Evolutionary conservation across 768 basidiomycete species (phyloP).

Genomic region (Mycena albidolilacea): DNA sequence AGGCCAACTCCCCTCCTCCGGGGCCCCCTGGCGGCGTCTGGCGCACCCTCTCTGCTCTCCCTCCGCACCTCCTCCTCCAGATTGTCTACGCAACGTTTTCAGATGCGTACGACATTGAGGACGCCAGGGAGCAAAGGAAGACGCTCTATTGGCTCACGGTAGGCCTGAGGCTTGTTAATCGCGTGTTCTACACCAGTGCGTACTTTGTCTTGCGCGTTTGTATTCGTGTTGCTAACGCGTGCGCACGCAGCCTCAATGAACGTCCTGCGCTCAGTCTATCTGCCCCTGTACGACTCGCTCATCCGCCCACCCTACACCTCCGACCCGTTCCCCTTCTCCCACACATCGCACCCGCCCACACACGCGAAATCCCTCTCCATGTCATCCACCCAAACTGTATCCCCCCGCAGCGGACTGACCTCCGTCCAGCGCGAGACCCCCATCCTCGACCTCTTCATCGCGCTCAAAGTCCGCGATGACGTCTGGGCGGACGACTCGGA

Average conservation of each 20-base stretch:
- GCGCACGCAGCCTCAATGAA: conserved; percentile 78
- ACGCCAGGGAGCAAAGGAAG: conserved; percentile 71
- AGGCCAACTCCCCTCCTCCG: conserved; percentile 3
- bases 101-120: conserved; percentile 52
- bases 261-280: conserved; percentile 81
- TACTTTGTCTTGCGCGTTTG: background rate
- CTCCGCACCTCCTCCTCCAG: conserved; percentile 78
- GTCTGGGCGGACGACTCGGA: conserved; percentile 80
- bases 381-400: background rate
- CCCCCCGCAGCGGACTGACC: conserved; percentile 42
- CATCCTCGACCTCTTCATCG: conserved; percentile 84
- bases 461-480: conserved; percentile 85
- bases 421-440: conserved; percentile 79
- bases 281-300: conserved; percentile 76
- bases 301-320: conserved; percentile 80
- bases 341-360: background rate
- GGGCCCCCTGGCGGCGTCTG: conserved; percentile 19
- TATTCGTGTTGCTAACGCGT: background rate
- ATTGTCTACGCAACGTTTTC: conserved; percentile 80
- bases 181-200: conserved; percentile 76
- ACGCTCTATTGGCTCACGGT: conserved; percentile 80
- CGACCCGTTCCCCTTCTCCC: conserved; percentile 78
- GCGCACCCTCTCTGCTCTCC: conserved; percentile 55
- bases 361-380: background rate
- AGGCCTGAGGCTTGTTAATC: conserved; percentile 75